Evolutionary conservation across 345 rosid genomes (phyloP), one percentile per base, ranked within the genome.

Genomic region (Eucalyptus dawsonii): DNA sequence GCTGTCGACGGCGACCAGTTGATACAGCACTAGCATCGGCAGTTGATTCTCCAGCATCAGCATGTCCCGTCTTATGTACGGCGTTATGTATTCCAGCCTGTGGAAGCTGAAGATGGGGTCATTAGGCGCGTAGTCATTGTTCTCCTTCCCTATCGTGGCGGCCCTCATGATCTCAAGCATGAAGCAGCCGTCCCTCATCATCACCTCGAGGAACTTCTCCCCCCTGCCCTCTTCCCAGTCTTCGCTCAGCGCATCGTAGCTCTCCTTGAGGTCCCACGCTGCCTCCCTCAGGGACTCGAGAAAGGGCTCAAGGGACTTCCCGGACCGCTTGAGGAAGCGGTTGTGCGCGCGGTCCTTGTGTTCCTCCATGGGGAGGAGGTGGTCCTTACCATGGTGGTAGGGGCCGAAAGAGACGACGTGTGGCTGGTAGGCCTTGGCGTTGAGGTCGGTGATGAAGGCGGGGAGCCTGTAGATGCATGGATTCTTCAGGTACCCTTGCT

Each of bases 21-120:
- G 87, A 34, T 91, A 80, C 40, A 95, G 92, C 50, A 94, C 87
- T 19, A 91, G 80, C 90, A 94, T 89, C 11, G 95, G 96, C 87
- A 95, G 72, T 53, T 95, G 96, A 89, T 95, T 95, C 87, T 94
- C 95, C 16, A 95, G 91, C 94, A 95, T 90, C 44, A 95, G 47
- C 96, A 94, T 95, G 86, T 95, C 96, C 24, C 95, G 88, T 89
- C 81, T 89, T 80, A 95, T 91, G 88, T 88, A 92, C 1, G 95
- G 96, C 88, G 88, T 58, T 4, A 93, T 89, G 60, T 91, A 87
- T 49, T 91, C 88, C 90, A 56, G 60, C 60, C 60, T 56, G 60
- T 56, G 60, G 60, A 4, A 4, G 60, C 60, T 56, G 60, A 56
- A 56, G 60, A 56, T 56, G 60, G 60, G 60, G 60, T 56, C 60